Evolutionary conservation across 805 yeast species (phyloP).

Genomic region (Monosporozyma aerobia): DNA sequence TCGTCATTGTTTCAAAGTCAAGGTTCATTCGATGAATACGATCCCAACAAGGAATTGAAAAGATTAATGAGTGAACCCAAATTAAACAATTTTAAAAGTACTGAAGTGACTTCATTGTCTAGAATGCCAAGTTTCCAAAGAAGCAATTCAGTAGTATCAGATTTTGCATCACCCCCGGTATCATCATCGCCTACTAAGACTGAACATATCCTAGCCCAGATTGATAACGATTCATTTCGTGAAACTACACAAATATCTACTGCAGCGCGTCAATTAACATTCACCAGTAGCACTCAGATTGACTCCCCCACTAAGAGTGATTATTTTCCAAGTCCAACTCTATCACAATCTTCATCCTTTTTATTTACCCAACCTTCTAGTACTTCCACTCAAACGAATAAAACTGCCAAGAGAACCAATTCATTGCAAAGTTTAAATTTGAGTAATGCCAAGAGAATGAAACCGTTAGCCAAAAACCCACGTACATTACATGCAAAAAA

Average conservation of each 20-base stretch:
- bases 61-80: constrained; percentile 13
- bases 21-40: constrained; percentile 29
- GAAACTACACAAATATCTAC: constrained; percentile 8
- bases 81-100: constrained; percentile 21
- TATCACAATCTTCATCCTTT: background rate
- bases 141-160: background rate
- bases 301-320: background rate
- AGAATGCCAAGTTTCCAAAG: constrained; percentile 8
- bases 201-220: constrained; percentile 1
- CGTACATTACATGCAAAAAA: background rate
- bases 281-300: constrained; percentile 8
- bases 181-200: constrained; percentile 7
- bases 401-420: constrained; percentile 8
- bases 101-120: background rate
- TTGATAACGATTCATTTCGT: constrained; percentile 4
- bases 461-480: constrained; percentile 5
- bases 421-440: constrained; percentile 16
- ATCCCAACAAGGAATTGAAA: constrained; percentile 19
- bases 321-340: background rate
- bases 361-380: background rate
- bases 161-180: background rate
- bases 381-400: background rate
- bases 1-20: constrained; percentile 14
- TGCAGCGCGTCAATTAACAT: constrained; percentile 12
- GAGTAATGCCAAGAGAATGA: constrained; percentile 13